A percentile compares a stretch with the other conserved stretches of the same genome.
phyloP scores from a whole-genome alignment of 345 rosid species.

The Dovyalis caffra region DNA sequence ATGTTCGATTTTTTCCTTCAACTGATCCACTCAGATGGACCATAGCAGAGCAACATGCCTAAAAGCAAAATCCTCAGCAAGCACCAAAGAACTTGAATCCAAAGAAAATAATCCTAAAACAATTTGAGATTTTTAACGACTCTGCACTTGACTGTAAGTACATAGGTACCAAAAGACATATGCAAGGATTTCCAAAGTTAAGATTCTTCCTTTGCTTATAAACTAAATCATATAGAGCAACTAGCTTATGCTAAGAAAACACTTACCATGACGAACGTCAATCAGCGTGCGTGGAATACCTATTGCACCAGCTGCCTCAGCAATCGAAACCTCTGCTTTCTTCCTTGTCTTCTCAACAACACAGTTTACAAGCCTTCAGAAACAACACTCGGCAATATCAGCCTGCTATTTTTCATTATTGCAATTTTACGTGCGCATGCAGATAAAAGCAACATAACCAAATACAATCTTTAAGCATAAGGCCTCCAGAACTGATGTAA shows the following conservation, averaged over 20 bases:
- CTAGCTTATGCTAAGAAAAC: not conserved
- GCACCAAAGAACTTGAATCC: not conserved
- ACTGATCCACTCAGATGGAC: too few species aligned
- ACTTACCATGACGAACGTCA: constrained; percentile 92
- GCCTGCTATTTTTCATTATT: not conserved
- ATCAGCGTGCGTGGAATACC: constrained; percentile 83
- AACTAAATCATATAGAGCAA: not conserved
- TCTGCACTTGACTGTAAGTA: not conserved
- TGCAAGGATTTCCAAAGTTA: not conserved
- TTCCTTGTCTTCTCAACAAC: constrained; percentile 82
- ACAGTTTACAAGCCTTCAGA: constrained; percentile 84
- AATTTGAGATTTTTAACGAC: not conserved
- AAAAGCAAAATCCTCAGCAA: not conserved
- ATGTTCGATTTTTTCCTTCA: too few species aligned
- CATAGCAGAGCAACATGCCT: too few species aligned
- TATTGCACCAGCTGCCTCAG: constrained; percentile 77
- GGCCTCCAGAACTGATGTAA: not conserved
- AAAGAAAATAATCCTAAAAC: not conserved
- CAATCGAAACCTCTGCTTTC: constrained; percentile 66
- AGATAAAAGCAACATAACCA: not conserved
- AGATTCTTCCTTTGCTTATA: not conserved
- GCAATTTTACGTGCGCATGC: not conserved
- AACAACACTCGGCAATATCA: not conserved
- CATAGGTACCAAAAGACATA: not conserved
- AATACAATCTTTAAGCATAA: not conserved